Percentiles rank a stretch among this genome's conserved stretches.
These are phyloP conservation scores for Allium sativum DNA, from an alignment of 106 monocot species.

Conservation along the genomic window DNA sequence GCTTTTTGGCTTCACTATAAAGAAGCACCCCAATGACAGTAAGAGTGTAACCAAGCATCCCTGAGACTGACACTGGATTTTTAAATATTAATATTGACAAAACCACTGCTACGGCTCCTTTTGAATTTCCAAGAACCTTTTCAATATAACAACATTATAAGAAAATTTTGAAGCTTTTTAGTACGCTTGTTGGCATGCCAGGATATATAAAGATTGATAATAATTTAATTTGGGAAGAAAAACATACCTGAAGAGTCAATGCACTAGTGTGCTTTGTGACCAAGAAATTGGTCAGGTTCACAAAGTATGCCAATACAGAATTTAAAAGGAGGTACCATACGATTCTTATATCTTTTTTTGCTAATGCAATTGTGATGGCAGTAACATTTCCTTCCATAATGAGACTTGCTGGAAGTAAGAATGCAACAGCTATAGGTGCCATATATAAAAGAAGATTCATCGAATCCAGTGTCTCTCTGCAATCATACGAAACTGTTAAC, in stretches of 20 bases:
- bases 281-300: slow-evolving; percentile 89
- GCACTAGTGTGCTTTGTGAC: slow-evolving; percentile 95
- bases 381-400: slow-evolving; percentile 16
- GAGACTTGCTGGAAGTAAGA: slow-evolving; percentile 20
- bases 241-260: slow-evolving; percentile 77
- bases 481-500: too few species aligned
- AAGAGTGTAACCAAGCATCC: slow-evolving; percentile 78
- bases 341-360: slow-evolving; percentile 36
- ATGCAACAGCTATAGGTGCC: slow-evolving; percentile 19
- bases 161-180: too few species aligned
- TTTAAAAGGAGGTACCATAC: slow-evolving; percentile 85
- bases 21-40: slow-evolving; percentile 82
- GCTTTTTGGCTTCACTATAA: slow-evolving; percentile 86
- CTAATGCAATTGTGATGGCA: slow-evolving; percentile 8
- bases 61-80: slow-evolving; percentile 79
- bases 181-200: too few species aligned
- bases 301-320: slow-evolving; percentile 76
- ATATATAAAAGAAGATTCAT: slow-evolving; percentile 40
- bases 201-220: background rate
- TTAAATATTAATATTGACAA: slow-evolving; percentile 78
- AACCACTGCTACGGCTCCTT: slow-evolving; percentile 88
- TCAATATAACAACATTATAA: background rate
- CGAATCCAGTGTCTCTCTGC: background rate
- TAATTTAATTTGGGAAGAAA: background rate
- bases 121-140: slow-evolving; percentile 94